phyloP scores from a whole-genome alignment of 2,329 filamentous ascomycete genomes.

The Fusarium sp. region DNA sequence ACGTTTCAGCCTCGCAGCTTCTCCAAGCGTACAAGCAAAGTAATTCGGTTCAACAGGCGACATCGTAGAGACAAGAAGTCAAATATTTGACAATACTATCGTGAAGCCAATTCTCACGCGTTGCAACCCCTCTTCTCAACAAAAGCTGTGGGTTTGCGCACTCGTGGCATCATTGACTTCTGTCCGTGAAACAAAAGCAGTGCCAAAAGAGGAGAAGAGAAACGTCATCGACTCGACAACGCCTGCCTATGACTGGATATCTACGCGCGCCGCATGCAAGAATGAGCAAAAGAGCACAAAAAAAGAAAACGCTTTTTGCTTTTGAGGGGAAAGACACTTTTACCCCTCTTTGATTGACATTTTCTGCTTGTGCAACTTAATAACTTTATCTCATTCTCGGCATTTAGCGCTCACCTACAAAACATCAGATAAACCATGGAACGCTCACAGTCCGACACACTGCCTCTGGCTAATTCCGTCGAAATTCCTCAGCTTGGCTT shows the following conservation, averaged over 20 bases:
- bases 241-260: conserved; percentile 27
- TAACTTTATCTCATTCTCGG: neutral
- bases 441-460: conserved; percentile 31
- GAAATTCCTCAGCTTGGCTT: conserved; percentile 76
- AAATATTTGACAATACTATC: neutral
- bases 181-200: neutral
- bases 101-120: neutral
- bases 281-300: neutral
- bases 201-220: conserved; percentile 7
- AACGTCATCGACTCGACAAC: conserved; percentile 33
- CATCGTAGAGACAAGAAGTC: neutral
- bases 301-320: neutral
- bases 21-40: conserved; percentile 71
- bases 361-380: neutral
- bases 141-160: neutral
- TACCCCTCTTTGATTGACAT: conserved; percentile 20
- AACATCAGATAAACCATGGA: conserved; percentile 1
- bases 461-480: conserved; percentile 42
- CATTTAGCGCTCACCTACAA: neutral
- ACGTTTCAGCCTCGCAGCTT: conserved; percentile 59
- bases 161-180: conserved; percentile 30
- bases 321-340: neutral
- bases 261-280: conserved; percentile 2
- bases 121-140: conserved; percentile 5
- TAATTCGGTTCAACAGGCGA: conserved; percentile 56